Base-by-base conservation (phyloP, 1,139 yeast genomes). In the Scheffersomyces illinoinensis region DNA sequence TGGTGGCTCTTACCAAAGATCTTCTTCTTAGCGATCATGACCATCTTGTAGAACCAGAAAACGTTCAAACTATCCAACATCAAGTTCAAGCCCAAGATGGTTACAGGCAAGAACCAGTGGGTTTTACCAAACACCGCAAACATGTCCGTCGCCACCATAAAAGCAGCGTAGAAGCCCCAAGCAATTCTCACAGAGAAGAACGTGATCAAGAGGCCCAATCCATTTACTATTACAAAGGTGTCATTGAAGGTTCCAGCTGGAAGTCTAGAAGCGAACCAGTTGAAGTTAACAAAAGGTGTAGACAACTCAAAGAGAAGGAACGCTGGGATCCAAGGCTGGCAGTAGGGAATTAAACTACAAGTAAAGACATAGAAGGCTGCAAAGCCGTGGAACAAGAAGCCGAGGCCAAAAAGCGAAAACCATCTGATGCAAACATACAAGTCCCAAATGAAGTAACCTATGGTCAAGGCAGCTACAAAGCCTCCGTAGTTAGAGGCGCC, bases 401-500 rank as follows among this genome's bases (percentile, higher is more conserved):
- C 96, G 23, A 85, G 58, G 0, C 98, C 98, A 74, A 92, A 93
- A 63, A 87, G 74, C 8, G 82, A 73, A 58, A 86, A 83, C 75
- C 90, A 85, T 56, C 76, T 72, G 8, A 83, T 54, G 56, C 97
- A 92, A 61, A 91, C 87, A 59, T 79, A 73, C 26, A 89, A 72
- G 72, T 95, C 99, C 98, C 99, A 95, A n/a, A 91, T 66, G 71
- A 95, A 95, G 77, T 95, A 95, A 1, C 97, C 97, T 39, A 84
- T 70, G 5, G 97, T 93, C 71, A 88, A 76, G 2, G 96, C 80
- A 50, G 86, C 76, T 39, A 92, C 89, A 58, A 91, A 82, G 18
- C 90, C 90, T 1, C 89, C 86, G 68, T 90, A 92, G 4, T 93
- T 91, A 43, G 90, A 86, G 66, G 84, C 83, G 1, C 90, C 92